Evolutionary conservation across 805 yeast genomes (phyloP), one percentile per base, ranked within the genome.

Genomic region (Spathaspora arborariae): DNA sequence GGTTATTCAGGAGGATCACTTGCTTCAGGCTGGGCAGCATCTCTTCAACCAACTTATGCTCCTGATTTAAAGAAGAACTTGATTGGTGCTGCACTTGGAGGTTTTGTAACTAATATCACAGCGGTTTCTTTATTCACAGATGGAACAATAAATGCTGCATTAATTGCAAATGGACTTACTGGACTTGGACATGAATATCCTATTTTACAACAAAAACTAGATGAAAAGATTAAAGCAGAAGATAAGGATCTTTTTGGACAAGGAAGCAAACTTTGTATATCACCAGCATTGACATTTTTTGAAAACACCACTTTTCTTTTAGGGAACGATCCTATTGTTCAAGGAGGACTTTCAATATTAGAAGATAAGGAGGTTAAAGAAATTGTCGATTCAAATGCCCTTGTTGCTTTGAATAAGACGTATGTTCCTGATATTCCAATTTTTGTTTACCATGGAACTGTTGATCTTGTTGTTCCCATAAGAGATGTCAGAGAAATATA

Each of bases 1-100:
- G 75, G 75, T 0, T 70, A 63, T 44, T 64, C 70, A 3, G 75
- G 75, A n/a, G 74, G 73, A 8, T 56, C 70, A 1, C 48, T 68
- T 24, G 70, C 74, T 11, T 44, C 66, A 15, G 61, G 67, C 5
- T 70, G 74, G 74, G 72, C 72, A 11, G 63, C 68, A 2, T 57
- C 64, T 7, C 51, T 66, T 21, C 71, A 65, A 47, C 72, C 72
- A 9, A 41, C 49, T 1, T 69, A 69, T 46, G 73, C 74, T 4
- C 66, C 68, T 2, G 74, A 70, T 51, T 50, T 55, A 21, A 41
- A 26, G 43, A 45, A 52, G 10, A 59, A 46, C 44, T 58, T 51
- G 4, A 46, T 50, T 18, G 75, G 74, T 19, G 68, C 57, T 15
- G 67, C 68, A 1, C 22, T 67, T 20, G 74, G 74, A 9, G 74